Base-by-base conservation (phyloP, 352 stramenopile species). In the Phytophthora syringae region DNA sequence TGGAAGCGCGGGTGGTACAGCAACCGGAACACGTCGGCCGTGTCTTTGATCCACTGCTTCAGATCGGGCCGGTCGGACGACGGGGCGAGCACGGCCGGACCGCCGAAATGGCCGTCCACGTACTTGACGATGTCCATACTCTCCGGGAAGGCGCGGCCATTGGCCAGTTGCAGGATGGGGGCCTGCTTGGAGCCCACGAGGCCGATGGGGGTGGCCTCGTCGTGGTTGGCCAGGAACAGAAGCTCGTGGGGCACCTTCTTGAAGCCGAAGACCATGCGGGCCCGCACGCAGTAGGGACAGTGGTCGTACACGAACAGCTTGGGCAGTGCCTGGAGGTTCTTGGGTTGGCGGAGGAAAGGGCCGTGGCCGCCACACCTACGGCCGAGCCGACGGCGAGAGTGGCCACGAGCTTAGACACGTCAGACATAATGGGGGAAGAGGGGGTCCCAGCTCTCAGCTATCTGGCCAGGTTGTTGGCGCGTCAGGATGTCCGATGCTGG, bases 111-210 rank as follows among this genome's bases (percentile, higher is more conserved):
- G 32, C 72, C 55, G 58, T 90, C 81, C 54, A 86, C 76, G 55
- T 85, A 88, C 45, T 74, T 62, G 44, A 90, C 79, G 59, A 90
- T 90, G 50, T 90, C 81, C 67, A 88, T 72, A 52, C 70, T 83
- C 64, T 90, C 81, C 0, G 76, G 58, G 48, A 88, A 78, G 3
- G 77, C 72, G 22, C 65, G 64, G 11, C 67, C 79, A 72, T 76
- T 49, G 58, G 75, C 18, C 40, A 80, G 57, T 40, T 82, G 64
- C 28, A 90, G 52, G 48, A 90, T 90, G 5, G 81, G 81, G 7
- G 68, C 76, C 21, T 81, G 67, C 59, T 87, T 87, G n/a, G 61
- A 60, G 21, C 78, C 78, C 5, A 87, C 74, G 2, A 87, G 67
- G 7, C 57, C 59, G 37, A 84, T 79, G 21, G 81, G 78, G 21